Conservation (phyloP, 2,329 filamentous ascomycete species). For the Trichoderma koningii region DNA sequence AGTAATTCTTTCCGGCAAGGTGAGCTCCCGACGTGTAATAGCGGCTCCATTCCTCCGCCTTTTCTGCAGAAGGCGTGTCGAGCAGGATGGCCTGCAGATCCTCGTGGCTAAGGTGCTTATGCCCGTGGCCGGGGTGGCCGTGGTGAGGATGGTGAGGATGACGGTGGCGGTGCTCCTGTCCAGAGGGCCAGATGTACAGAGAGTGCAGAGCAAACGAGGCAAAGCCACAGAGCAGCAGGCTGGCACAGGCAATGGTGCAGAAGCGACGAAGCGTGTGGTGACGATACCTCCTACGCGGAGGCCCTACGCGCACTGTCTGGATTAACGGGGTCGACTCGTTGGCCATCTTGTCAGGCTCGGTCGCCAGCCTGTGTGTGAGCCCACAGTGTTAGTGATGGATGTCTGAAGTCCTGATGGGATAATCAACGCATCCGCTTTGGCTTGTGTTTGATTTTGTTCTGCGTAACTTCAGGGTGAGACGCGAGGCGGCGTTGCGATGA, state of each 20-base stretch:
- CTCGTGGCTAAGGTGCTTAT: conserved; percentile 44
- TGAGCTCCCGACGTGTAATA: conserved; percentile 79
- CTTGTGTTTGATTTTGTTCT: not conserved
- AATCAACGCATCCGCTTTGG: not conserved
- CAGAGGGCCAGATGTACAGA: conserved; percentile 45
- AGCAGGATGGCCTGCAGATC: conserved; percentile 60
- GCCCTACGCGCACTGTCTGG: conserved; percentile 59
- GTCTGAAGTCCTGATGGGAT: not conserved
- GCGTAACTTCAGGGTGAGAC: not conserved
- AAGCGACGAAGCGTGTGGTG: conserved; percentile 65
- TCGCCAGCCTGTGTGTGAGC: conserved; percentile 24
- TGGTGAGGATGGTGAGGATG: conserved; percentile 31
- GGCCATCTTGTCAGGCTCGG: conserved; percentile 40
- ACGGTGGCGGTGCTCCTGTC: conserved; percentile 32
- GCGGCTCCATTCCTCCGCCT: conserved; percentile 69
- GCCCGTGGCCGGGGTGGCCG: conserved; percentile 34
- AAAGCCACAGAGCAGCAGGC: conserved; percentile 55
- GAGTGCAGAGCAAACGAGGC: conserved; percentile 52
- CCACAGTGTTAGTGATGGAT: not conserved
- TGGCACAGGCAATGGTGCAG: conserved; percentile 63
- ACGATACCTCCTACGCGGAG: conserved; percentile 56
- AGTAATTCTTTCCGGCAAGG: conserved; percentile 75
- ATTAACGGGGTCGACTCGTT: conserved; percentile 68
- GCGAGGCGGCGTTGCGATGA: conserved; percentile 22
- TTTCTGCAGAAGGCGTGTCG: conserved; percentile 58